Base-by-base conservation (phyloP, 768 basidiomycete species). In the Lyophyllum shimeji region DNA sequence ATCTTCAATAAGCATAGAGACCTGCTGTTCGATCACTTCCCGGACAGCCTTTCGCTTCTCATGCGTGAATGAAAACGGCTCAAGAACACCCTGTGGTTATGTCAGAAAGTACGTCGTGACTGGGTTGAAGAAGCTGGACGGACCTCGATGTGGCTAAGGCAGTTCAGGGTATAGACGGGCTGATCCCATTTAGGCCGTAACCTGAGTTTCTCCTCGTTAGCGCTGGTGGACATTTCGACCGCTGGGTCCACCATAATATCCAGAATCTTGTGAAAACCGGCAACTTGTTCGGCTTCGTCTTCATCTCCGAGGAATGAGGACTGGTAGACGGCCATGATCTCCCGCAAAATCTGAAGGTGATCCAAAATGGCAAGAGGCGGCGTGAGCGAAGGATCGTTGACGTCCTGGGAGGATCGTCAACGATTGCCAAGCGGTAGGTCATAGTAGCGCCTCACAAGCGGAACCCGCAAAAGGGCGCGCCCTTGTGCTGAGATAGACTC, bases 251-350 rank as follows among this genome's bases (percentile, higher is more conserved):
- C 79, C 73, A 92, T 90, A 44, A 87, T 82, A 60, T 94, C 88
- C 21, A 97, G 71, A 18, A 96, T 86, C 29, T 82, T 81, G n/a
- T 80, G 74, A 65, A 95, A 91, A 1, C 76, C 76, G 5, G 75
- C 67, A 24, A 62, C 68, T 50, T 74, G 67, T 45, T 76, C 74
- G 13, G 64, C 71, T 40, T 74, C 68, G 40, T 80, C 74, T 57
- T 84, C 82, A 27, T 86, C 83, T 9, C 85, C 89, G 9, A 94
- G 75, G 27, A 95, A 79, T 0, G 95, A 95, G 0, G 90, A 89
- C 31, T 91, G 85, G 68, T 96, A 95, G 5, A 97, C 94, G 0
- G 78, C 71, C 84, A 95, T 89, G 60, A 97, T 85, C 68, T 98
- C 94, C 12, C 90, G 86, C 8, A 98, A 77, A 54, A 92, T 85